Evolutionary conservation across 805 yeast genomes (phyloP).

Genomic region (Trichomonascus vanleenenianus): DNA sequence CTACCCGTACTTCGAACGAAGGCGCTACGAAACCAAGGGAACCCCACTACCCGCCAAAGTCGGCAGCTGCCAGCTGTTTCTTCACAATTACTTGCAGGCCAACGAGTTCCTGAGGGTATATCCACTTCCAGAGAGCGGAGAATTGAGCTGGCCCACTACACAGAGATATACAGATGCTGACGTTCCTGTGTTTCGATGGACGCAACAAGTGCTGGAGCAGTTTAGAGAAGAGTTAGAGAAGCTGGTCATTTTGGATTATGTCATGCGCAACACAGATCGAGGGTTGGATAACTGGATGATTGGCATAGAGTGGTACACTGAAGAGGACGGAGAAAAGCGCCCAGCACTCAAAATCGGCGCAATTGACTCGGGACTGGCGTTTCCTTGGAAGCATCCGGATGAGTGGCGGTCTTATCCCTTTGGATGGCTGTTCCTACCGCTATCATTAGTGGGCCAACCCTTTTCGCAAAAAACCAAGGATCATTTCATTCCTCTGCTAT

Average conservation of each 20-base stretch:
- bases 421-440: slow-evolving; percentile 69
- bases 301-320: slow-evolving; percentile 37
- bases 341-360: slow-evolving; percentile 55
- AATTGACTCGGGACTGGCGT: slow-evolving; percentile 66
- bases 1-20: slow-evolving; percentile 42
- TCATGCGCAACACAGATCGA: slow-evolving; percentile 68
- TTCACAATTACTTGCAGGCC: slow-evolving; percentile 53
- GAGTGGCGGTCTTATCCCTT: slow-evolving; percentile 75
- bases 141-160: slow-evolving; percentile 4
- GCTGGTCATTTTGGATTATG: slow-evolving; percentile 60
- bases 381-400: slow-evolving; percentile 79
- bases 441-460: slow-evolving; percentile 57
- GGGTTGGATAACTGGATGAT: slow-evolving; percentile 78
- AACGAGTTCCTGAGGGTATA: slow-evolving; percentile 45
- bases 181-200: slow-evolving; percentile 43
- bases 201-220: slow-evolving; percentile 37
- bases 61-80: slow-evolving; percentile 62
- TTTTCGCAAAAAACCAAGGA: slow-evolving; percentile 47
- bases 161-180: slow-evolving; percentile 5
- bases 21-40: slow-evolving; percentile 19
- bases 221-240: slow-evolving; percentile 60
- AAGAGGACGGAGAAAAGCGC: slow-evolving; percentile 15
- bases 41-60: slow-evolving; percentile 39
- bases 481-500: slow-evolving; percentile 50
- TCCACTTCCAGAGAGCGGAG: slow-evolving; percentile 43